Evolutionary conservation across 768 basidiomycete genomes (phyloP), one percentile per base, ranked within the genome.

Genomic region (Sistotremastrum niveocremeum): DNA sequence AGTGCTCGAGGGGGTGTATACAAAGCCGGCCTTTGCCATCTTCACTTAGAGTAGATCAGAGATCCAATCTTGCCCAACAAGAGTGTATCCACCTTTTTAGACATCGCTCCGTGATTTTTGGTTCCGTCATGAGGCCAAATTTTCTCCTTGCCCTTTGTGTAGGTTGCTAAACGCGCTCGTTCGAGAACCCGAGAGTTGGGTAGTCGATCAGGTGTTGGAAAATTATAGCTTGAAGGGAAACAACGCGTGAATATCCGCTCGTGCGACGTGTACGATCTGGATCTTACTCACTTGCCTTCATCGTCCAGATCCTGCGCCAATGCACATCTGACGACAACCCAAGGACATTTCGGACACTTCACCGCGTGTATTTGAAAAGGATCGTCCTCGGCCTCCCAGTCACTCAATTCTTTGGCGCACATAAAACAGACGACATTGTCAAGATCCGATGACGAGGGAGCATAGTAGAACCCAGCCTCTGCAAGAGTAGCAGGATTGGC

Each of bases 1-100:
- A 8, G 67, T 62, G 5, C 38, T 48, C 46, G 79, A 74, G 2
- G 89, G 85, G 1, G 79, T 80, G 58, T 73, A 87, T 0, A 87
- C 73, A 57, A 94, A 95, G 6, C 93, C 93, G 3, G 90, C 89
- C 52, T 75, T 76, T 0, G 91, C 84, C 75, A 98, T 81, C 91
- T 91, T 4, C 6, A 33, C 8, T 10, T 11, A 6, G 31, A 8
- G 40, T 4, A 32, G 3, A 32, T 39, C 42, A 30, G 34, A 43
- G n/a, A 7, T 5, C 1, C 9, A 20, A 33, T 7, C 9, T 38
- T 20, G 10, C 45, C 8, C 31, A 45, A 12, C 8, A 37, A 39
- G 3, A 31, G 6, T 11, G 6, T 12, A 46, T 52, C 4, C 49
- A 81, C 88, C 68, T 79, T 84, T 58, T 70, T 71, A 7, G 85